Percentiles rank a stretch among this genome's conserved stretches.
phyloP scores from a whole-genome alignment of 352 stramenopile species.

The Globisporangium irregulare region DNA sequence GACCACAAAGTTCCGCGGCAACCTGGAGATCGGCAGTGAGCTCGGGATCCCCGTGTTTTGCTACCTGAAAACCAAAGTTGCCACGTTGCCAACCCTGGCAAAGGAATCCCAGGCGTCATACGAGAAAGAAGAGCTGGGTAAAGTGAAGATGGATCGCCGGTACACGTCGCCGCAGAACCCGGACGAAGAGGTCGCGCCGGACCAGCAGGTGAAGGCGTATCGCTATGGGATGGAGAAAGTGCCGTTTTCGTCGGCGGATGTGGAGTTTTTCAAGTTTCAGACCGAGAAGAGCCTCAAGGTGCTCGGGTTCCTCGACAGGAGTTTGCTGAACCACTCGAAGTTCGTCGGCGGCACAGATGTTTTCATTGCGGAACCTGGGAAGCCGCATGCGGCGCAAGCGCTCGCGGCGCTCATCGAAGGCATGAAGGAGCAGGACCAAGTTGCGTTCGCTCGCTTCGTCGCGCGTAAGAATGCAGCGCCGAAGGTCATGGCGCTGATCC shows the following conservation, averaged over 20 bases:
- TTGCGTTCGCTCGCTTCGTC: constrained; percentile 78
- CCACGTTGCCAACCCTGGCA: constrained; percentile 58
- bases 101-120: constrained; percentile 75
- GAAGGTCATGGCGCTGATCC: constrained; percentile 75
- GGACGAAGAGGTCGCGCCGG: constrained; percentile 66
- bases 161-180: constrained; percentile 66
- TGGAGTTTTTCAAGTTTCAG: constrained; percentile 81
- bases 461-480: constrained; percentile 69
- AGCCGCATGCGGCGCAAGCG: constrained; percentile 55
- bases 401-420: constrained; percentile 61
- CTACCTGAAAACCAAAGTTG: constrained; percentile 76
- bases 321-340: constrained; percentile 45
- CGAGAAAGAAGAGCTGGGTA: constrained; percentile 51
- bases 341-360: constrained; percentile 65
- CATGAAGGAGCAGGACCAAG: constrained; percentile 59
- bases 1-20: constrained; percentile 76
- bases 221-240: constrained; percentile 77
- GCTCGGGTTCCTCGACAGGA: constrained; percentile 65
- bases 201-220: constrained; percentile 79
- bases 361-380: constrained; percentile 73
- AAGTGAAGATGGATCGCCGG: constrained; percentile 70
- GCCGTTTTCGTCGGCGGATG: constrained; percentile 74
- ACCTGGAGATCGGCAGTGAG: constrained; percentile 59
- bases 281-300: constrained; percentile 76
- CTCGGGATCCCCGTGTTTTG: constrained; percentile 76